Percentiles rank a stretch among this genome's conserved stretches.
These are phyloP conservation scores for Geosmithia putterillii DNA, from an alignment of 2,329 filamentous ascomycete species.

Conservation along the genomic window DNA sequence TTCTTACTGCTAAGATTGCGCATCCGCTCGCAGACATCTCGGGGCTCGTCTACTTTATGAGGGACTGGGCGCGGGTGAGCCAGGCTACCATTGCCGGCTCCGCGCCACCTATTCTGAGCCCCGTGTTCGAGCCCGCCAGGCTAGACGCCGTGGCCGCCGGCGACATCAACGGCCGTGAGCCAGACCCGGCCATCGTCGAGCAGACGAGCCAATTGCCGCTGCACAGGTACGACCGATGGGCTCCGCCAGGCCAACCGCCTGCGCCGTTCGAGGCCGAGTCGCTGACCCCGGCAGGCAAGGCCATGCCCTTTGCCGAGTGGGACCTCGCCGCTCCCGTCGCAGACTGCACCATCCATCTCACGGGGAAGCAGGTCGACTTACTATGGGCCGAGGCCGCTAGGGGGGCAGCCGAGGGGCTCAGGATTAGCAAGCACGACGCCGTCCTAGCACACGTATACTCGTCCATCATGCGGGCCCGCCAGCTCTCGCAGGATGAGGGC, in stretches of 20 bases:
- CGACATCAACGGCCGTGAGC: slow-evolving; percentile 6
- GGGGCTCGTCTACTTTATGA: slow-evolving; percentile 8
- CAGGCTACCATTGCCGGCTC: neutral
- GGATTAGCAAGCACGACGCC: slow-evolving; percentile 10
- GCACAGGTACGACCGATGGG: slow-evolving; percentile 14
- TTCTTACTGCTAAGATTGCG: slow-evolving; percentile 7
- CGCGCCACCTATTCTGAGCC: neutral
- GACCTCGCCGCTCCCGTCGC: slow-evolving; percentile 8
- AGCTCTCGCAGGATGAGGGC: slow-evolving; percentile 1
- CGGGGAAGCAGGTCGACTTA: slow-evolving; percentile 4
- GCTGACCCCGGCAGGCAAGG: slow-evolving; percentile 3
- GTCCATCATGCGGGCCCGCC: slow-evolving; percentile 10
- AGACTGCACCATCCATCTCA: slow-evolving; percentile 10
- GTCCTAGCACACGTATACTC: slow-evolving; percentile 13
- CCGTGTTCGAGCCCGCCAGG: neutral
- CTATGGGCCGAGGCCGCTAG: slow-evolving; percentile 3
- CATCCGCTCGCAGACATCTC: slow-evolving; percentile 13
- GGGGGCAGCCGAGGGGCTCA: neutral
- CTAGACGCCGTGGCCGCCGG: slow-evolving; percentile 8
- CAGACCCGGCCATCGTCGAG: slow-evolving; percentile 4
- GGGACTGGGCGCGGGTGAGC: slow-evolving; percentile 7
- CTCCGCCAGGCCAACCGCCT: neutral
- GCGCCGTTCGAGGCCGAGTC: slow-evolving; percentile 3
- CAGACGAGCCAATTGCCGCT: slow-evolving; percentile 6
- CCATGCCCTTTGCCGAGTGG: slow-evolving; percentile 13